A percentile compares a stretch with the other conserved stretches of the same genome.
phyloP scores from a whole-genome alignment of 305 asterid genomes.

The Ruellia speciosa region DNA sequence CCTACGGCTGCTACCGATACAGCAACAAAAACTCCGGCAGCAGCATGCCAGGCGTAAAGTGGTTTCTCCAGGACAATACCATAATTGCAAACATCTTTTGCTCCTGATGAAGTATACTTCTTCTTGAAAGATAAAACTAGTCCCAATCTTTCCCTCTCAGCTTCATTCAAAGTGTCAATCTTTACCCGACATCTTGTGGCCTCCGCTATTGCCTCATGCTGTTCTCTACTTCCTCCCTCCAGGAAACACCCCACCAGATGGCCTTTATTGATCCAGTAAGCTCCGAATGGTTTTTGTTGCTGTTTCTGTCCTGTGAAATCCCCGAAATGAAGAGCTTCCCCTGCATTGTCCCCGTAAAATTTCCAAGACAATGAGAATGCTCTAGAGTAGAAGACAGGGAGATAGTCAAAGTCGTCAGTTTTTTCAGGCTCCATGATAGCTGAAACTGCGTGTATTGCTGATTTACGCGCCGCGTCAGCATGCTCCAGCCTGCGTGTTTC shows the following conservation, averaged over 20 bases:
- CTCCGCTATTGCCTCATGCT: slow-evolving; percentile 54
- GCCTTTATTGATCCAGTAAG: slow-evolving; percentile 66
- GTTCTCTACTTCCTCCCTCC: slow-evolving; percentile 77
- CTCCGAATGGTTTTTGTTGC: slow-evolving; percentile 58
- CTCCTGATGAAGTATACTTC: slow-evolving; percentile 19
- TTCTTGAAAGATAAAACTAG: slow-evolving; percentile 39
- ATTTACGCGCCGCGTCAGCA: slow-evolving; percentile 60
- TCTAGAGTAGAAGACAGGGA: slow-evolving; percentile 72
- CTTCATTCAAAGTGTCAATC: slow-evolving; percentile 37
- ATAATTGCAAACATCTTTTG: slow-evolving; percentile 21
- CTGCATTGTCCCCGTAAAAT: slow-evolving; percentile 63
- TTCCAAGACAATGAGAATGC: slow-evolving; percentile 70
- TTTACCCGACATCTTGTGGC: slow-evolving; percentile 46
- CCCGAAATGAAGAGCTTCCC: slow-evolving; percentile 59
- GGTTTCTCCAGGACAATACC: slow-evolving; percentile 27
- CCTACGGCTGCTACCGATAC: slow-evolving; percentile 61
- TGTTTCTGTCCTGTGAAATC: slow-evolving; percentile 51
- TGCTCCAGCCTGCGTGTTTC: slow-evolving; percentile 74
- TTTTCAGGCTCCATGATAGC: slow-evolving; percentile 49
- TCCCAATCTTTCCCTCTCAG: slow-evolving; percentile 49
- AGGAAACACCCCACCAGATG: slow-evolving; percentile 63
- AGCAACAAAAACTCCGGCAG: slow-evolving; percentile 57
- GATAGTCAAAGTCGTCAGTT: slow-evolving; percentile 48
- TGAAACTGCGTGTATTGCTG: slow-evolving; percentile 68
- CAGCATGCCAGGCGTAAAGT: slow-evolving; percentile 36